These are phyloP conservation scores for Exophiala phaeomuriformis DNA, from an alignment of 2,329 filamentous ascomycete genomes.

Conservation along the genomic window DNA sequence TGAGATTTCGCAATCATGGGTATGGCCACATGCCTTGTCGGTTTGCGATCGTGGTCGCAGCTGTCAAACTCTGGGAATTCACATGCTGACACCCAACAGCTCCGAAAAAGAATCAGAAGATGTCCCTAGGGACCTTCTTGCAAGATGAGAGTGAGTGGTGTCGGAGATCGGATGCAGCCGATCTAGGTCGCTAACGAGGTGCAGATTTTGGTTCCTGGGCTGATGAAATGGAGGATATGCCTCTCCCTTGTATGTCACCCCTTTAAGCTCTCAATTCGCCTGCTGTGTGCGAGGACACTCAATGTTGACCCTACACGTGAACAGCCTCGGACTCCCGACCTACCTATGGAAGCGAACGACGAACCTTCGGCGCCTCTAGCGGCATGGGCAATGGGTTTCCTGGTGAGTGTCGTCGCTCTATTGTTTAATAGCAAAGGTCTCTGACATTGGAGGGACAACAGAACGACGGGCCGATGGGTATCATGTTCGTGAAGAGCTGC, in stretches of 20 bases:
- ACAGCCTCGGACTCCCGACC: slow-evolving; percentile 37
- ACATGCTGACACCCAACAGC: slow-evolving; percentile 45
- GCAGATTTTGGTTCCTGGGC: slow-evolving; percentile 85
- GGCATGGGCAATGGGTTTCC: slow-evolving; percentile 35
- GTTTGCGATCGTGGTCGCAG: not conserved
- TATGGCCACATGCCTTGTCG: slow-evolving; percentile 12
- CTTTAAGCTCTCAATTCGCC: not conserved
- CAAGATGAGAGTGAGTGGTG: slow-evolving; percentile 70
- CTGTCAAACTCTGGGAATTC: not conserved
- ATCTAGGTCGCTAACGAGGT: slow-evolving; percentile 27
- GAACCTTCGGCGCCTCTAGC: slow-evolving; percentile 39
- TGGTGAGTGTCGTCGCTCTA: slow-evolving; percentile 26
- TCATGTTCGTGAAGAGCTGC: slow-evolving; percentile 64
- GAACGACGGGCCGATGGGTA: slow-evolving; percentile 39
- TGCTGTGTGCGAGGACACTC: not conserved
- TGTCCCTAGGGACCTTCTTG: slow-evolving; percentile 96
- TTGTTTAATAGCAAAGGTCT: not conserved
- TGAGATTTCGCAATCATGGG: slow-evolving; percentile 25
- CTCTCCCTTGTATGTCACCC: slow-evolving; percentile 59
- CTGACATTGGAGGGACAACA: slow-evolving; percentile 17
- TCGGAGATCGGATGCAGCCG: slow-evolving; percentile 8
- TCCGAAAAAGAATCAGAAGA: slow-evolving; percentile 94
- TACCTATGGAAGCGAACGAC: slow-evolving; percentile 45
- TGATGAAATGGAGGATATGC: slow-evolving; percentile 91
- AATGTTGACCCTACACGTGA: not conserved